Evolutionary conservation across 2,329 filamentous ascomycete genomes (phyloP), one percentile per base, ranked within the genome.

Genomic region (Apiospora aurea): DNA sequence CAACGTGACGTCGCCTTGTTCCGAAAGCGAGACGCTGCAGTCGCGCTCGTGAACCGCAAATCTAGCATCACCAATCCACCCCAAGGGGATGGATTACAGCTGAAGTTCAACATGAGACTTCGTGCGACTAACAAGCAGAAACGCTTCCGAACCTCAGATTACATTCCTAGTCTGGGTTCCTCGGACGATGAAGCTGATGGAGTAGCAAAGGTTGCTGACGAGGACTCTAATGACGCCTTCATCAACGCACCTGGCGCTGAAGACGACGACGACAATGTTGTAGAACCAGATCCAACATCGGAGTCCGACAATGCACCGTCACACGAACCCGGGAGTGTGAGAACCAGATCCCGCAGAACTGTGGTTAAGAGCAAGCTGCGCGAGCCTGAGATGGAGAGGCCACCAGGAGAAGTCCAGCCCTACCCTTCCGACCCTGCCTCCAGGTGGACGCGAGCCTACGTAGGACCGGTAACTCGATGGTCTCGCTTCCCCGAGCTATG

Each of bases 371-470:
- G 14, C 76, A 71, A 72, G 29, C 29, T 34, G 61, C 53, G 49
- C 71, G 71, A 70, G 71, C 57, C 69, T 47, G 72, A 67, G 68
- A 70, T 29, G 69, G 71, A 64, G 44, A 72, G 53, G 72, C n/a
- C 72, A 11, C 68, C 75, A 6, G 64, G 73, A 69, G 73, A 79
- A 70, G 79, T 80, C 43, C 76, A 77, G 46, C 74, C 75, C 5
- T 81, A 81, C 49, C 79, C 79, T 11, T 77, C 76, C 51, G 79
- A 81, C 70, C 76, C 78, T 14, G 73, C 77, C 7, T 76, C 79
- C 66, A 79, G 78, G 74, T 81, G 79, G 79, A 81, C 79, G 21
- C 77, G 79, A 53, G 77, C 77, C 4, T 81, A 81, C 67, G 70
- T 76, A 69, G 79, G 79, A 11, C 79, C 79, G n/a, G 75, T 81